phyloP scores from a whole-genome alignment of 352 stramenopile species.

The Pythium rishiriense region DNA sequence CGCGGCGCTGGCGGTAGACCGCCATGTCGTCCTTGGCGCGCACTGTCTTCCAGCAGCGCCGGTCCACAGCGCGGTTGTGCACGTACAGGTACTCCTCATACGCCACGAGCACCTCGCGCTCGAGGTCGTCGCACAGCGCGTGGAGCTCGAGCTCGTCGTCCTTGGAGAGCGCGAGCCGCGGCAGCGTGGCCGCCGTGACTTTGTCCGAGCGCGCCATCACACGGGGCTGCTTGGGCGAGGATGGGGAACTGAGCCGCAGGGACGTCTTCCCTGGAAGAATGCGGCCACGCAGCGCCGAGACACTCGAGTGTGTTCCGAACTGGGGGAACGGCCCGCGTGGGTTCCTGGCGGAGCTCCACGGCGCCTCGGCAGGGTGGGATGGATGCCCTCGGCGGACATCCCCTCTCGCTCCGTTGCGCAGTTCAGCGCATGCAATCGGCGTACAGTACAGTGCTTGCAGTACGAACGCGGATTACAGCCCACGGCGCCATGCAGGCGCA shows the following conservation, averaged over 20 bases:
- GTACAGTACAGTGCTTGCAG: background rate
- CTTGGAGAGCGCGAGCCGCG: slow-evolving; percentile 6
- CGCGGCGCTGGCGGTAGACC: slow-evolving; percentile 45
- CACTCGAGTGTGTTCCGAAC: too few relatives aligned
- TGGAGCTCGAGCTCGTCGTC: slow-evolving; percentile 19
- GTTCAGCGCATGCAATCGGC: background rate
- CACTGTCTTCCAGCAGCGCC: slow-evolving; percentile 38
- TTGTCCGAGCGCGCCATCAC: slow-evolving; percentile 5
- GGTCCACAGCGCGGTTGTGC: slow-evolving; percentile 31
- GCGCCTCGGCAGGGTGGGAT: background rate
- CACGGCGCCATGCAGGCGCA: background rate
- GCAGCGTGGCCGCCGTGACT: slow-evolving; percentile 11
- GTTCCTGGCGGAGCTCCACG: too few relatives aligned
- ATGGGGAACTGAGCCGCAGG: background rate
- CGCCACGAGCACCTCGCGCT: slow-evolving; percentile 33
- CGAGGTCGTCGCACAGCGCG: slow-evolving; percentile 14
- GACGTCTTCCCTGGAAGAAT: background rate
- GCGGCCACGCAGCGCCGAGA: background rate
- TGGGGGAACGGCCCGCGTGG: too few relatives aligned
- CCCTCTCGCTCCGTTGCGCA: background rate
- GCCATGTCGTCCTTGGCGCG: slow-evolving; percentile 24
- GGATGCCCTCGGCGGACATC: background rate
- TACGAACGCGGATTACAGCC: too few relatives aligned
- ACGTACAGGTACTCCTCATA: slow-evolving; percentile 46
- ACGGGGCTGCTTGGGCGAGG: background rate